Evolutionary conservation across 176 grass and related monocot species (phyloP).

Genomic region (Panicum miliaceum): DNA sequence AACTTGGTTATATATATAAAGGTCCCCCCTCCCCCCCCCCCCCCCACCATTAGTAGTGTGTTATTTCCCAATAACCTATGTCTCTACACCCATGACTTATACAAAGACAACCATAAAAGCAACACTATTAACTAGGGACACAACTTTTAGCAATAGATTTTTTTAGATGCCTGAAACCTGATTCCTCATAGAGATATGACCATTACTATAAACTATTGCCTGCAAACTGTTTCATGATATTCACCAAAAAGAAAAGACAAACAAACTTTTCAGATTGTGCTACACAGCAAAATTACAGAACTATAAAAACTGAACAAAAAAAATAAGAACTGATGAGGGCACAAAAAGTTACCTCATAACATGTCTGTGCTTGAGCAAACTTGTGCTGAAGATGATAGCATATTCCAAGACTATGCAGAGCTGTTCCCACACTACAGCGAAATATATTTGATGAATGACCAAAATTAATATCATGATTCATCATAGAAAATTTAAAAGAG

Average conservation of each 20-base stretch:
- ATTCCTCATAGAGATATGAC: background rate
- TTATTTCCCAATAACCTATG: too few species aligned
- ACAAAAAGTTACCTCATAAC: slow-evolving; percentile 76
- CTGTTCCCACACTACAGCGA: slow-evolving; percentile 69
- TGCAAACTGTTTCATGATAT: slow-evolving; percentile 19
- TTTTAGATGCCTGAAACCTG: slow-evolving; percentile 1
- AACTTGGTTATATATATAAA: too few species aligned
- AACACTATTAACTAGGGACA: too few species aligned
- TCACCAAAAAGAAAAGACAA: background rate
- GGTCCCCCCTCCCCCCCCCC: too few species aligned
- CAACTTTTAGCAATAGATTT: slow-evolving; percentile 11
- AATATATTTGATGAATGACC: background rate
- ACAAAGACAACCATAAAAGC: too few species aligned
- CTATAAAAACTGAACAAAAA: background rate
- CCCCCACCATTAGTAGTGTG: too few species aligned
- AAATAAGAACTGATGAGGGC: too few species aligned
- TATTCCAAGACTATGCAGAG: slow-evolving; percentile 79
- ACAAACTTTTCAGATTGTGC: background rate
- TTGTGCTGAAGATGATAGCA: slow-evolving; percentile 74
- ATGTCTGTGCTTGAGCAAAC: slow-evolving; percentile 74
- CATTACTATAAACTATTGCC: slow-evolving; percentile 33
- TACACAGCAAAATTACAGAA: background rate
- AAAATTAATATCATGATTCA: background rate
- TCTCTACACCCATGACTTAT: too few species aligned
- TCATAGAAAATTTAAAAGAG: slow-evolving; percentile 17